Percentiles rank a stretch among this genome's conserved stretches.
Evolutionary conservation across 192 early-diverging fungal species (phyloP).

Genomic region (Coemansia sp.): DNA sequence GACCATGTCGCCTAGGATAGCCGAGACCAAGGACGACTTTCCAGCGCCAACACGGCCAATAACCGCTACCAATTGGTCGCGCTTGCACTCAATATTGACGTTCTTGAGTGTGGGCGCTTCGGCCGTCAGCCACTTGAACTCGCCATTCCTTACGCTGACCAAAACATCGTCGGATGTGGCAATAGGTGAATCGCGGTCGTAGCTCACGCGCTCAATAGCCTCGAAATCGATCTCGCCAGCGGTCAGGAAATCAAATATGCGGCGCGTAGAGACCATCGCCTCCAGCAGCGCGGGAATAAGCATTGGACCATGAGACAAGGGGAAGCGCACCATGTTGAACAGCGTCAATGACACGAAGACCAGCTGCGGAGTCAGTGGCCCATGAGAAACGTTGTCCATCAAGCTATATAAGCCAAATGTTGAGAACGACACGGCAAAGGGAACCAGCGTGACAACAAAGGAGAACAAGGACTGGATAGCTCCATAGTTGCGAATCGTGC

Average conservation of each 20-base stretch:
- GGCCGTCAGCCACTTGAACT: slow-evolving; percentile 62
- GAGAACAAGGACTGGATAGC: slow-evolving; percentile 41
- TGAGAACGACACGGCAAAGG: slow-evolving; percentile 53
- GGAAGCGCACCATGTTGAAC: slow-evolving; percentile 55
- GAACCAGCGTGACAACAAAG: slow-evolving; percentile 48
- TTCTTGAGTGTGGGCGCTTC: slow-evolving; percentile 40
- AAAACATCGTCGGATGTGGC: slow-evolving; percentile 27
- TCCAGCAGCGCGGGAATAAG: slow-evolving; percentile 44
- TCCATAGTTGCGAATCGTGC: slow-evolving; percentile 43
- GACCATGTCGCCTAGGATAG: slow-evolving; percentile 63
- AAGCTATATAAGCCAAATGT: slow-evolving; percentile 53
- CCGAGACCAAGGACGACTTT: slow-evolving; percentile 67
- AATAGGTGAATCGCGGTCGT: slow-evolving; percentile 37
- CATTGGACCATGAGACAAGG: slow-evolving; percentile 37
- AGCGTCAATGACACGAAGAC: slow-evolving; percentile 57
- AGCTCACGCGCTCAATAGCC: slow-evolving; percentile 33
- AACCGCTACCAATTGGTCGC: slow-evolving; percentile 63
- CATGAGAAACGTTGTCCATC: slow-evolving; percentile 36
- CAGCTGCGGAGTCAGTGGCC: slow-evolving; percentile 54
- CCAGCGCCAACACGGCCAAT: slow-evolving; percentile 68
- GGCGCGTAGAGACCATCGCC: slow-evolving; percentile 38
- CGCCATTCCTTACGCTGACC: slow-evolving; percentile 28
- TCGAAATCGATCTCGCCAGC: slow-evolving; percentile 50
- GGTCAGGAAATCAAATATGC: slow-evolving; percentile 43
- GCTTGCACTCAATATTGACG: slow-evolving; percentile 47